phyloP scores from a whole-genome alignment of 140 eudicot genomes.

The Flaveria floridana region DNA sequence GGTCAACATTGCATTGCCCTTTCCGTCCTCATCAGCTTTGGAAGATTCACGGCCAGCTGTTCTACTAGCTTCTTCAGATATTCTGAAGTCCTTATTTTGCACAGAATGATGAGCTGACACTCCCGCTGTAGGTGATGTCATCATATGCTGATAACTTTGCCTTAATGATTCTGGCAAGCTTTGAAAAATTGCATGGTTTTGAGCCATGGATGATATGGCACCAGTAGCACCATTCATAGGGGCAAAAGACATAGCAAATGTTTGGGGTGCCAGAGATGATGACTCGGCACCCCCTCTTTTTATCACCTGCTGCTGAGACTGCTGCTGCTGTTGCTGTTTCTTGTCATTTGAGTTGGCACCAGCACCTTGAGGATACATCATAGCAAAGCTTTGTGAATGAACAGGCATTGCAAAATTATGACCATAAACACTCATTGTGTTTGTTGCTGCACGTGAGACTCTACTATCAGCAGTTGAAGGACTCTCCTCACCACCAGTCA shows the following conservation, averaged over 20 bases:
- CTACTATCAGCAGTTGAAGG: slow-evolving; percentile 77
- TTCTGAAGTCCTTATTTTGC: slow-evolving; percentile 56
- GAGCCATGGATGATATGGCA: slow-evolving; percentile 54
- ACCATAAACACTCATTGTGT: slow-evolving; percentile 59
- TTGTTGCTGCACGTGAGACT: slow-evolving; percentile 44
- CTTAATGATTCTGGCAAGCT: slow-evolving; percentile 57
- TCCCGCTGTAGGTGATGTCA: slow-evolving; percentile 40
- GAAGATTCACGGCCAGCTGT: slow-evolving; percentile 52
- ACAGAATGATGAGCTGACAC: slow-evolving; percentile 54
- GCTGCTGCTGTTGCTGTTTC: slow-evolving; percentile 57
- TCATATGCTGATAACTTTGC: slow-evolving; percentile 59
- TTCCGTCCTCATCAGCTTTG: slow-evolving; percentile 66
- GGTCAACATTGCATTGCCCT: slow-evolving; percentile 34
- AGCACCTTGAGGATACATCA: slow-evolving; percentile 51
- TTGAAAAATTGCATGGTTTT: slow-evolving; percentile 63
- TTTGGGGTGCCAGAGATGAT: slow-evolving; percentile 51
- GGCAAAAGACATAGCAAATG: slow-evolving; percentile 87
- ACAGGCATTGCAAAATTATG: slow-evolving; percentile 81
- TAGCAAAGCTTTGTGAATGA: slow-evolving; percentile 59
- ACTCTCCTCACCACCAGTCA: slow-evolving; percentile 65
- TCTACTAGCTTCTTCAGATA: slow-evolving; percentile 60
- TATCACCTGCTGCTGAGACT: slow-evolving; percentile 35
- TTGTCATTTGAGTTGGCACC: slow-evolving; percentile 53
- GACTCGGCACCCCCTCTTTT: slow-evolving; percentile 52
- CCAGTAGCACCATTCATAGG: slow-evolving; percentile 67